Conservation (phyloP, 495 filamentous ascomycete genomes). For the Opeltia flavorubescens region DNA sequence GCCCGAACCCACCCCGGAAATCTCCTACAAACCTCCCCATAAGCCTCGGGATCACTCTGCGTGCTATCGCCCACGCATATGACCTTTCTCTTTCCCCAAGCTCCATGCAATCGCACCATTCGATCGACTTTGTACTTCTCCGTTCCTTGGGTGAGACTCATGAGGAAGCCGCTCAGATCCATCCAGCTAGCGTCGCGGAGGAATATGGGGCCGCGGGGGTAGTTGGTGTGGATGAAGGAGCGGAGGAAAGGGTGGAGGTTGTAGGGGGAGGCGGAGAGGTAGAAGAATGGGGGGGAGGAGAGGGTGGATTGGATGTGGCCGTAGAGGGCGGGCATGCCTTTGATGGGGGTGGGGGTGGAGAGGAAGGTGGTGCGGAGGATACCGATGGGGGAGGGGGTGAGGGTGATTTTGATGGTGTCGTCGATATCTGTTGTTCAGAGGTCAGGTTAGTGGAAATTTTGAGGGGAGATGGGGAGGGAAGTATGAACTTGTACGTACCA, state of each 20-base stretch:
- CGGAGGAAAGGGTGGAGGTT: conserved; percentile 86
- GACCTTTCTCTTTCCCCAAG: conserved; percentile 66
- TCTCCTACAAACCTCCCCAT: conserved; percentile 51
- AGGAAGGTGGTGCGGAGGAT: conserved; percentile 49
- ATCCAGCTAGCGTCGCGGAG: conserved; percentile 80
- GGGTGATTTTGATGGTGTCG: conserved; percentile 87
- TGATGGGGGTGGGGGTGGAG: conserved; percentile 51
- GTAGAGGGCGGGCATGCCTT: conserved; percentile 80
- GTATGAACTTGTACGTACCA: conserved; percentile 26
- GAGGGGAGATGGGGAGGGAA: neutral
- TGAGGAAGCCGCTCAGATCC: conserved; percentile 65
- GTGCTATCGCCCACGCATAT: conserved; percentile 83
- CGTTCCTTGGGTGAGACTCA: conserved; percentile 65
- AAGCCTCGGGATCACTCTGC: conserved; percentile 82
- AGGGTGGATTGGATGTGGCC: conserved; percentile 40
- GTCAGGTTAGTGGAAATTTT: neutral
- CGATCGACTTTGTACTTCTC: conserved; percentile 76
- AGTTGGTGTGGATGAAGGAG: conserved; percentile 50
- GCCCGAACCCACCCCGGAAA: conserved; percentile 59
- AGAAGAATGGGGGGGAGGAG: conserved; percentile 36
- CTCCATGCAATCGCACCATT: conserved; percentile 58
- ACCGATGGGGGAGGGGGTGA: conserved; percentile 62
- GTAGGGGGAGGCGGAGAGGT: conserved; percentile 88
- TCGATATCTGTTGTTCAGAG: conserved; percentile 52
- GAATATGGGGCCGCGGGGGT: conserved; percentile 63